A percentile compares a stretch with the other conserved stretches of the same genome.
These are phyloP conservation scores for Beta lomatogona DNA, from an alignment of 179 eudicot species.

Conservation along the genomic window DNA sequence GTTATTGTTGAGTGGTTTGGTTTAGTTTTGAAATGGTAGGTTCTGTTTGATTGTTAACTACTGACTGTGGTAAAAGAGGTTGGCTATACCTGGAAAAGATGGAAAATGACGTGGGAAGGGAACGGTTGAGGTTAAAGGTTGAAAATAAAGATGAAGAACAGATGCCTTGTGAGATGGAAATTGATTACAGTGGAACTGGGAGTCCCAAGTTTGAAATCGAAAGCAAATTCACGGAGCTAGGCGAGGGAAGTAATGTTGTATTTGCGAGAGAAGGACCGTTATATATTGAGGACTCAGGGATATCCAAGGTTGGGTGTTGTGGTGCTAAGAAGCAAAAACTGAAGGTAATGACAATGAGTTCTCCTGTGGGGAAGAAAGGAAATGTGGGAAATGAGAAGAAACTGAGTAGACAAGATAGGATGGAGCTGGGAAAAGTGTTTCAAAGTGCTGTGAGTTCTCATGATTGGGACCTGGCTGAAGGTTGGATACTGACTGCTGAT, in stretches of 20 bases:
- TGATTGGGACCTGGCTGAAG: slow-evolving; percentile 86
- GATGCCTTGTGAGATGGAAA: slow-evolving; percentile 61
- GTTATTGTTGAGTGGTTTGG: slow-evolving; percentile 17
- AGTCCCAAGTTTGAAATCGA: slow-evolving; percentile 38
- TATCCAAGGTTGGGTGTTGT: slow-evolving; percentile 39
- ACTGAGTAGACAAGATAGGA: slow-evolving; percentile 80
- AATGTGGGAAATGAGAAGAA: slow-evolving; percentile 56
- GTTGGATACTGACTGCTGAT: slow-evolving; percentile 72
- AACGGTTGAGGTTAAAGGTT: slow-evolving; percentile 35
- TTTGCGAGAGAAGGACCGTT: slow-evolving; percentile 71
- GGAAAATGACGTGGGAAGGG: slow-evolving; percentile 35
- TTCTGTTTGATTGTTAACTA: slow-evolving; percentile 17
- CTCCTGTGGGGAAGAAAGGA: slow-evolving; percentile 46
- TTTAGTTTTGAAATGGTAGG: slow-evolving; percentile 14
- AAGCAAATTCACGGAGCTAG: slow-evolving; percentile 44
- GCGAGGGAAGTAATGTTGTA: slow-evolving; percentile 72
- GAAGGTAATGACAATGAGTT: slow-evolving; percentile 32
- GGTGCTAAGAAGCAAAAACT: slow-evolving; percentile 57
- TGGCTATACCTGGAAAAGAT: slow-evolving; percentile 30
- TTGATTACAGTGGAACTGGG: slow-evolving; percentile 48
- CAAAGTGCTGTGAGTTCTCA: slow-evolving; percentile 83
- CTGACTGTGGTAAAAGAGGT: background rate
- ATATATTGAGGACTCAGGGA: slow-evolving; percentile 39
- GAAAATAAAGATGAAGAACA: slow-evolving; percentile 41
- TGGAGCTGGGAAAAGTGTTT: slow-evolving; percentile 71